These are phyloP conservation scores for Leishmania gerbilli DNA, from an alignment of 208 protist species.

Conservation along the genomic window DNA sequence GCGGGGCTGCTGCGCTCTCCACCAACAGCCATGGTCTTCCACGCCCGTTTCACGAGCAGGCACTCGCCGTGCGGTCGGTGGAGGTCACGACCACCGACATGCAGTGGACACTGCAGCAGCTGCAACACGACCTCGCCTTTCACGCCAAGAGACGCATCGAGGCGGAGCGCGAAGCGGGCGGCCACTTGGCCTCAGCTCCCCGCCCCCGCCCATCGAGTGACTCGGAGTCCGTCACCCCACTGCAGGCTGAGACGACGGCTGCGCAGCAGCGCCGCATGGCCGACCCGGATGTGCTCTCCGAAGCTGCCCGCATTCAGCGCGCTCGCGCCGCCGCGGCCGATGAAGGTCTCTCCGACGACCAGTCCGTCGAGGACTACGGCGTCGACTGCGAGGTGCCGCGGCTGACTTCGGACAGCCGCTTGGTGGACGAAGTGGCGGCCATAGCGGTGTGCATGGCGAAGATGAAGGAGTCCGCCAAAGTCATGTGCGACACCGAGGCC, in stretches of 20 bases:
- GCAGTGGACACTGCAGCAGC: background rate
- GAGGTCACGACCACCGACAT: conserved; percentile 30
- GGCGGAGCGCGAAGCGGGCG: background rate
- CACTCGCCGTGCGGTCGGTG: conserved; percentile 27
- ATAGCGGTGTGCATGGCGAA: conserved; percentile 29
- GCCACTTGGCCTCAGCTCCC: background rate
- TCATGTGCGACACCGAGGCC: conserved; percentile 22
- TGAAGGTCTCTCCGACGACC: conserved; percentile 56
- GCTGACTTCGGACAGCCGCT: conserved; percentile 22
- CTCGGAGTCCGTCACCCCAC: background rate
- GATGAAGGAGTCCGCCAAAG: conserved; percentile 26
- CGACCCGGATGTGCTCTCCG: conserved; percentile 29
- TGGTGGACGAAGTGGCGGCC: conserved; percentile 37
- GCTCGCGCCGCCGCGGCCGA: conserved; percentile 70
- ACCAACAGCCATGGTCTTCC: conserved; percentile 46
- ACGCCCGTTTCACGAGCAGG: conserved; percentile 54
- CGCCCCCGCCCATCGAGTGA: background rate
- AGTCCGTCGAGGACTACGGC: conserved; percentile 75
- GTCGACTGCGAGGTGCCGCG: conserved; percentile 21
- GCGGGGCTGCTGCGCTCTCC: conserved; percentile 30
- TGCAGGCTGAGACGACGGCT: background rate
- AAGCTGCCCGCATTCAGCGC: conserved; percentile 40
- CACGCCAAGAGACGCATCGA: conserved; percentile 11
- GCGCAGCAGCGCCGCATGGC: conserved; percentile 16
- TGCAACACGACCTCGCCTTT: background rate